Evolutionary conservation across 768 basidiomycete species (phyloP).

Genomic region (Pleurotus citrinopileatus): DNA sequence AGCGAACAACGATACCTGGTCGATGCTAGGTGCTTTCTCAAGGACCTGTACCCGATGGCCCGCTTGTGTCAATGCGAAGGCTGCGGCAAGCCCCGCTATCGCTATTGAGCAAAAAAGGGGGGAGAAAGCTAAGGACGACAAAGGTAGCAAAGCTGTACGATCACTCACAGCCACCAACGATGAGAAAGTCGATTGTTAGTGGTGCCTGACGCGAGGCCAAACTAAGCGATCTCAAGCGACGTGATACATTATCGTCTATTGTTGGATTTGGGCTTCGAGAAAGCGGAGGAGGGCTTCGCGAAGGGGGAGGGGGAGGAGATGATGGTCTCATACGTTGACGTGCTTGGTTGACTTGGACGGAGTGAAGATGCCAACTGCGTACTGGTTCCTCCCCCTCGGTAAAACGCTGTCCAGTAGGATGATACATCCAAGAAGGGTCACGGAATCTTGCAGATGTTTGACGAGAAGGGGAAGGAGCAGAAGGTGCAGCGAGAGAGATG

Average conservation of each 20-base stretch:
- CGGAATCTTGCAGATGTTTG: constrained; percentile 6
- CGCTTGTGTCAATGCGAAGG: constrained; percentile 41
- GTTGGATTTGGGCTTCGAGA: not conserved
- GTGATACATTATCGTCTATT: not conserved
- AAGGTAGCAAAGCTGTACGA: not conserved
- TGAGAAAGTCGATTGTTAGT: constrained; percentile 36
- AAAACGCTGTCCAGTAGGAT: constrained; percentile 9
- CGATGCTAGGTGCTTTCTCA: constrained; percentile 32
- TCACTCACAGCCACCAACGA: constrained; percentile 44
- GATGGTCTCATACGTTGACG: not conserved
- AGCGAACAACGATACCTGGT: constrained; percentile 24
- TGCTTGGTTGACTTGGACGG: constrained; percentile 7
- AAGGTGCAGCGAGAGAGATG: constrained; percentile 2
- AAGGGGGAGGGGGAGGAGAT: constrained; percentile 3
- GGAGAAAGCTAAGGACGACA: not conserved
- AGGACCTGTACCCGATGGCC: constrained; percentile 52
- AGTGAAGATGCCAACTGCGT: constrained; percentile 7
- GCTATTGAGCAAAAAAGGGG: constrained; percentile 22
- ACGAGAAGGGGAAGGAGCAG: constrained; percentile 2
- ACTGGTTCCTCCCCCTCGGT: constrained; percentile 3
- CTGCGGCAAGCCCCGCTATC: constrained; percentile 47
- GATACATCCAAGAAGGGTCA: constrained; percentile 9
- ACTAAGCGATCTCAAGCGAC: constrained; percentile 11
- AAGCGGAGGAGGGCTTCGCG: not conserved
- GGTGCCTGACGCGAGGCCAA: constrained; percentile 20